A percentile compares a stretch with the other conserved stretches of the same genome.
These are phyloP conservation scores for Phaeosphaeria sp. DNA, from an alignment of 2,329 filamentous ascomycete species.

Conservation along the genomic window DNA sequence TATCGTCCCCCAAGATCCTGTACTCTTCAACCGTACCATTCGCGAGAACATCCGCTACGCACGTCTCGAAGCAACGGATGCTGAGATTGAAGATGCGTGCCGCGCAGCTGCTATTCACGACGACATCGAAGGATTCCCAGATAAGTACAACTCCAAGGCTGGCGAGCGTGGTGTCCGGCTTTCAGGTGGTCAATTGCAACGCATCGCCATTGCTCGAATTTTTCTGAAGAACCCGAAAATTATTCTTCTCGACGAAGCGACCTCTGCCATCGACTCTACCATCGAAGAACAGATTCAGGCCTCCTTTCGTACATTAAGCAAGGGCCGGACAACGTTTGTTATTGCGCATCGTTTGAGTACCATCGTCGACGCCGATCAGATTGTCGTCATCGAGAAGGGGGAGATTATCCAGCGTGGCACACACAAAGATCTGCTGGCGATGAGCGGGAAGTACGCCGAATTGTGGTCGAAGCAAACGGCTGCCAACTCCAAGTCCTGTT, in stretches of 20 bases:
- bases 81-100: slow-evolving; percentile 67
- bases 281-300: slow-evolving; percentile 72
- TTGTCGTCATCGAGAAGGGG: slow-evolving; percentile 80
- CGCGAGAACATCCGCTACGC: slow-evolving; percentile 71
- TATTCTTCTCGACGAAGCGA: slow-evolving; percentile 86
- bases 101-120: slow-evolving; percentile 69
- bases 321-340: slow-evolving; percentile 70
- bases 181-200: slow-evolving; percentile 71
- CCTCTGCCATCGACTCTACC: slow-evolving; percentile 81
- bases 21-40: slow-evolving; percentile 69
- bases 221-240: slow-evolving; percentile 82
- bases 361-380: slow-evolving; percentile 85
- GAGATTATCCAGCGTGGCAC: slow-evolving; percentile 78
- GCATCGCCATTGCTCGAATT: slow-evolving; percentile 74
- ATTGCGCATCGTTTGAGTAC: slow-evolving; percentile 83
- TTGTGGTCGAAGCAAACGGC: slow-evolving; percentile 87
- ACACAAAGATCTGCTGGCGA: slow-evolving; percentile 75
- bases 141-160: slow-evolving; percentile 49
- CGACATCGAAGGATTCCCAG: slow-evolving; percentile 65
- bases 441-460: slow-evolving; percentile 76
- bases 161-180: slow-evolving; percentile 54
- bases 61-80: slow-evolving; percentile 65
- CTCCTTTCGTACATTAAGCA: slow-evolving; percentile 64
- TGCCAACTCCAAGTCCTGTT: slow-evolving; percentile 23
- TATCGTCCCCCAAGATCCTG: slow-evolving; percentile 69